Percentiles rank a stretch among this genome's conserved stretches.
Evolutionary conservation across 805 yeast species (phyloP).

Genomic region (Wickerhamomyces queroliae): DNA sequence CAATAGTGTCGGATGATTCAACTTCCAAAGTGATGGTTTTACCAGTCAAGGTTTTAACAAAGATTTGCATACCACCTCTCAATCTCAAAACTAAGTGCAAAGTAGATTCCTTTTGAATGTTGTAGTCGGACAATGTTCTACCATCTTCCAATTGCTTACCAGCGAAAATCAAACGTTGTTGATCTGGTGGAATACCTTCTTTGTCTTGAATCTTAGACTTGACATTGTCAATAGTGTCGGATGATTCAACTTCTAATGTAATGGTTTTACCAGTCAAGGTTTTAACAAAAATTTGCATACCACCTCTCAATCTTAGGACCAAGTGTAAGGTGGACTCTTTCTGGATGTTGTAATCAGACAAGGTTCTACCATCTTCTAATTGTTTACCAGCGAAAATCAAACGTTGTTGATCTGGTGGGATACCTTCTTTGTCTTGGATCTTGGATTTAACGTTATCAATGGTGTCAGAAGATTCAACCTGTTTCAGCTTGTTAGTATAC

Average conservation of each 20-base stretch:
- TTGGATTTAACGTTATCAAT: conserved; percentile 93
- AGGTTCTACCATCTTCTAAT: conserved; percentile 91
- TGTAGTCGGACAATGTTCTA: conserved; percentile 88
- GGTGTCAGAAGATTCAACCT: conserved; percentile 91
- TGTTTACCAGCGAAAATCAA: conserved; percentile 95
- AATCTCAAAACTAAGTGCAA: conserved; percentile 78
- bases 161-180: conserved; percentile 90
- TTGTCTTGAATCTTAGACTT: conserved; percentile 95
- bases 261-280: conserved; percentile 97
- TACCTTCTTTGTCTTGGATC: conserved; percentile 95
- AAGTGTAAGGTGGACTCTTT: conserved; percentile 86
- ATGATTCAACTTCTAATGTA: conserved; percentile 90
- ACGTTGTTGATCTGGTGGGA: conserved; percentile 96
- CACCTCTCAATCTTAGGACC: conserved; percentile 87
- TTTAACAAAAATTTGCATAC: conserved; percentile 91
- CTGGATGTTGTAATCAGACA: conserved; percentile 92
- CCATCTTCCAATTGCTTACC: conserved; percentile 96
- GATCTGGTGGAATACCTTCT: conserved; percentile 99
- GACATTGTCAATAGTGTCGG: conserved; percentile 92
- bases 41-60: conserved; percentile 96
- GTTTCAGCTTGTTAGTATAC: conserved; percentile 31
- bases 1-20: conserved; percentile 95
- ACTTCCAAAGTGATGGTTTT: conserved; percentile 97
- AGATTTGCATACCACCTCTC: conserved; percentile 89
- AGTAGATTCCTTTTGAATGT: conserved; percentile 90